A percentile compares a stretch with the other conserved stretches of the same genome.
phyloP scores from a whole-genome alignment of 805 yeast species.

The Metschnikowia sp. region DNA sequence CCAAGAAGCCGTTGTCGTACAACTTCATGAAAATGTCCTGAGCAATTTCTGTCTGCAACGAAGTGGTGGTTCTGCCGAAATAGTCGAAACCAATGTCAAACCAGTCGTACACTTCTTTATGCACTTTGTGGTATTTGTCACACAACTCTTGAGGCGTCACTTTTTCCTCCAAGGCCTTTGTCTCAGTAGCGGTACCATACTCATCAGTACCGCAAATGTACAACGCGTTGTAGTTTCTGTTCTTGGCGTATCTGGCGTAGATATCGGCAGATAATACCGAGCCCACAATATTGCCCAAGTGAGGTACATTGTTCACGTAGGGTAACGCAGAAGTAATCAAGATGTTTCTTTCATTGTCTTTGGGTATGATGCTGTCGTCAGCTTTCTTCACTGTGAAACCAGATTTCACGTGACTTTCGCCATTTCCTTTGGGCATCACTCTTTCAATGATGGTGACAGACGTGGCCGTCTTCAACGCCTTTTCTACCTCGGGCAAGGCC shows the following conservation, averaged over 20 bases:
- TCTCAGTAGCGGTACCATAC: slow-evolving; percentile 99
- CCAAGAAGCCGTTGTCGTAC: slow-evolving; percentile 72
- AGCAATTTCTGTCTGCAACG: slow-evolving; percentile 87
- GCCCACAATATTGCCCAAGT: slow-evolving; percentile 94
- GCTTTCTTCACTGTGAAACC: slow-evolving; percentile 33
- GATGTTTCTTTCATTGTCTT: slow-evolving; percentile 69
- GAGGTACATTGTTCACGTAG: slow-evolving; percentile 97
- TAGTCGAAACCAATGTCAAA: slow-evolving; percentile 91
- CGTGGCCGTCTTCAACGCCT: slow-evolving; percentile 46
- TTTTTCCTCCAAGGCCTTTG: slow-evolving; percentile 93
- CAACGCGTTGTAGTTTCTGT: slow-evolving; percentile 82
- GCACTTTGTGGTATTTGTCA: slow-evolving; percentile 84
- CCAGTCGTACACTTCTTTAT: slow-evolving; percentile 92
- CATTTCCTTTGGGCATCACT: slow-evolving; percentile 38
- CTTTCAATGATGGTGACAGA: slow-evolving; percentile 44
- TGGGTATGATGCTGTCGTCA: slow-evolving; percentile 48
- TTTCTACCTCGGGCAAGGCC: slow-evolving; percentile 34
- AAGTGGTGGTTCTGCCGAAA: slow-evolving; percentile 96
- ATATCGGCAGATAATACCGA: slow-evolving; percentile 94
- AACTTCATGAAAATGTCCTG: slow-evolving; percentile 85
- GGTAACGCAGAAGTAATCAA: slow-evolving; percentile 95
- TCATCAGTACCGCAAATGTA: slow-evolving; percentile 97
- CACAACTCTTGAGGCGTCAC: slow-evolving; percentile 86
- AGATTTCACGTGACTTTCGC: slow-evolving; percentile 29
- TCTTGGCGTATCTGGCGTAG: slow-evolving; percentile 83